These are phyloP conservation scores for Colletotrichum trifolii DNA, from an alignment of 2,329 filamentous ascomycete genomes.

Conservation along the genomic window DNA sequence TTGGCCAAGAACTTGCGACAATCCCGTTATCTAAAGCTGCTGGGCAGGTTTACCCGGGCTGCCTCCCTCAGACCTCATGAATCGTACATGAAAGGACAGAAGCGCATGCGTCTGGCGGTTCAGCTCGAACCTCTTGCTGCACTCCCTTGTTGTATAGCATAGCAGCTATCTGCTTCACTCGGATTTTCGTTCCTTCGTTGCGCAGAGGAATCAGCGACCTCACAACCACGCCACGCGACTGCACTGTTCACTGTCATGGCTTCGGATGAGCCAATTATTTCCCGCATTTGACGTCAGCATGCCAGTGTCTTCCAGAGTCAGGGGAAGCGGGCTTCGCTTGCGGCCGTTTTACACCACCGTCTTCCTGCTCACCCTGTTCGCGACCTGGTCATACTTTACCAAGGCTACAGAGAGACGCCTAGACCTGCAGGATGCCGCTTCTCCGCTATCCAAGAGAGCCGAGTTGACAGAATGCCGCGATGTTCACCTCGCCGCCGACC, in stretches of 20 bases:
- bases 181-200: slow-evolving; percentile 24
- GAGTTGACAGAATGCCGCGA: slow-evolving; percentile 73
- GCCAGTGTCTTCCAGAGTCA: slow-evolving; percentile 40
- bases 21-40: background rate
- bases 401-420: slow-evolving; percentile 28
- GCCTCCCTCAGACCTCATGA: slow-evolving; percentile 33
- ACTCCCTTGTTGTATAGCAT: slow-evolving; percentile 7
- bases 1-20: slow-evolving; percentile 35
- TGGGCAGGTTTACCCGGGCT: slow-evolving; percentile 36
- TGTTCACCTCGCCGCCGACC: slow-evolving; percentile 80
- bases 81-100: slow-evolving; percentile 30
- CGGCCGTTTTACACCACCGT: slow-evolving; percentile 63
- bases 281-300: slow-evolving; percentile 39
- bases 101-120: slow-evolving; percentile 32
- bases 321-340: slow-evolving; percentile 53
- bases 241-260: slow-evolving; percentile 28
- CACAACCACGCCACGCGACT: slow-evolving; percentile 28
- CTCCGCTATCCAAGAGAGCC: slow-evolving; percentile 42
- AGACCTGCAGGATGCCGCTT: slow-evolving; percentile 34
- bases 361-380: slow-evolving; percentile 58
- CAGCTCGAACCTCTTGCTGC: slow-evolving; percentile 21
- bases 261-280: slow-evolving; percentile 34
- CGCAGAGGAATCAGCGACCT: slow-evolving; percentile 28
- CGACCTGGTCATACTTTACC: slow-evolving; percentile 56
- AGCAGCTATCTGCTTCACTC: slow-evolving; percentile 9